phyloP scores from a whole-genome alignment of 228 moss, liverwort and hornwort genomes.

The Sphagnum fallax region DNA sequence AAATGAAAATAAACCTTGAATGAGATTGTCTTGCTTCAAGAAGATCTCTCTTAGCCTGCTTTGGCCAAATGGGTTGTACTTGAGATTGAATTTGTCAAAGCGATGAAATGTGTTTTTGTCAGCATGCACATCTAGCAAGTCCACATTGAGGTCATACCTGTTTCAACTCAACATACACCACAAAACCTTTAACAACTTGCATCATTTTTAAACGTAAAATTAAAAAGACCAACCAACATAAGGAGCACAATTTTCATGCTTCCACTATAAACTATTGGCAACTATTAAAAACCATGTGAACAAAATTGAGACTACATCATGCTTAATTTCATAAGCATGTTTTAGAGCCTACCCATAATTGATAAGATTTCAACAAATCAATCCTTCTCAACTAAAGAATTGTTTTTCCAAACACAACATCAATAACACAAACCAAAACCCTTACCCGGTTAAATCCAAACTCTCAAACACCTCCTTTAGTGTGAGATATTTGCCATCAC shows the following conservation, averaged over 20 bases:
- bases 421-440: not conserved
- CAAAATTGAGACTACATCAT: too few species aligned
- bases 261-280: too few species aligned
- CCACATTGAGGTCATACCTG: slow-evolving; percentile 98
- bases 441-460: slow-evolving; percentile 89
- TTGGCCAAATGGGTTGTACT: slow-evolving; percentile 99
- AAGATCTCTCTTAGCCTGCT: slow-evolving; percentile 98
- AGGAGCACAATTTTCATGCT: too few species aligned
- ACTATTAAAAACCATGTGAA: too few species aligned
- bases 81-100: slow-evolving; percentile 99
- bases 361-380: not conserved
- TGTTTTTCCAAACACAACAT: not conserved
- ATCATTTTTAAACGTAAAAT: too few species aligned
- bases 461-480: slow-evolving; percentile 90
- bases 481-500: slow-evolving; percentile 89
- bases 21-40: slow-evolving; percentile 95
- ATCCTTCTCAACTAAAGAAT: not conserved
- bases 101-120: slow-evolving; percentile 99
- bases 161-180: slow-evolving; percentile 12
- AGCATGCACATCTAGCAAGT: slow-evolving; percentile 98
- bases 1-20: slow-evolving; percentile 45
- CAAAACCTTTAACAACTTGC: not conserved
- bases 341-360: not conserved
- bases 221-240: too few species aligned
- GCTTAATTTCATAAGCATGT: too few species aligned